Conservation (phyloP, 495 filamentous ascomycete genomes). For the Aspergillus indologenus region DNA sequence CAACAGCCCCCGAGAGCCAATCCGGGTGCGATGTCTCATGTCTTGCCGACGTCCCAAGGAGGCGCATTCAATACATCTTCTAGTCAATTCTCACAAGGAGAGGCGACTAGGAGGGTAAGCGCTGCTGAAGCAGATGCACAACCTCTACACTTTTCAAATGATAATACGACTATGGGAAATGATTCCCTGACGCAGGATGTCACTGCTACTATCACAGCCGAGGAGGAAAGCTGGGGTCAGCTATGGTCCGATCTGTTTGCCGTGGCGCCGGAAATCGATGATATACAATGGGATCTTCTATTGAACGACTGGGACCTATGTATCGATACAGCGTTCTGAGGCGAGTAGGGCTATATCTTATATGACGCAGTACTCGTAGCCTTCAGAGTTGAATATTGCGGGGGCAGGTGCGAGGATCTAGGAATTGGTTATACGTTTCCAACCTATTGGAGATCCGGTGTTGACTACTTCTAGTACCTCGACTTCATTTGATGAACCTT, state of each 20-base stretch:
- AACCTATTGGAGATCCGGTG: no score
- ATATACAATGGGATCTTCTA: background rate
- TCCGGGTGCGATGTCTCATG: background rate
- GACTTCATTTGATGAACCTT: no score
- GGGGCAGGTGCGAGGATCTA: no score
- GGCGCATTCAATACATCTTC: background rate
- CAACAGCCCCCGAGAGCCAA: background rate
- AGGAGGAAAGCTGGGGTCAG: constrained; percentile 23
- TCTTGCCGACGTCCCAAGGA: no score
- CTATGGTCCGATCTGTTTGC: constrained; percentile 19
- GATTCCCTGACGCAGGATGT: background rate
- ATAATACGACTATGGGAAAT: background rate
- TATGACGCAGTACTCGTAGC: no score
- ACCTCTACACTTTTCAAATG: background rate
- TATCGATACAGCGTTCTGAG: background rate
- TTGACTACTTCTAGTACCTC: no score
- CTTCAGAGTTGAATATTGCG: no score
- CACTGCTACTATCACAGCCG: background rate
- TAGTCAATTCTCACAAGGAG: background rate
- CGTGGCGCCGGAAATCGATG: constrained; percentile 2
- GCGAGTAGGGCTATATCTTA: background rate
- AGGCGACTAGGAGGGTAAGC: background rate
- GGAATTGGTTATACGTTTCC: no score
- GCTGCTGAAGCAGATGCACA: background rate
- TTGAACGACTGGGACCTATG: background rate